Evolutionary conservation across 371 early-diverging fungal genomes (phyloP), one percentile per base, ranked within the genome.

Genomic region (Funneliformis caledonium): DNA sequence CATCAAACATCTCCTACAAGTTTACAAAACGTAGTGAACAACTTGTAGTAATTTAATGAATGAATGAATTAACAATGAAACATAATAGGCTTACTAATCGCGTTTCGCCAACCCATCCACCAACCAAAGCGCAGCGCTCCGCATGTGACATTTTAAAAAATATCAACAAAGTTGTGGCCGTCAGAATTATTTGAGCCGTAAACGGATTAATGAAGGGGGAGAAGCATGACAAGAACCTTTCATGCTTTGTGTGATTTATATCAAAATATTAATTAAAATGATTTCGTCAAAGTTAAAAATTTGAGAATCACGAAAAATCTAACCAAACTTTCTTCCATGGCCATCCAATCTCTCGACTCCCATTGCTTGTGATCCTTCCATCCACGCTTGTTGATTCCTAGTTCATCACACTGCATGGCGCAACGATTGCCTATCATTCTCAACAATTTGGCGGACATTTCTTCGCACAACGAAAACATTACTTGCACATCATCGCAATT

Each of bases 171-270:
- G 69, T 56, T 8, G 70, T 79, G 26, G 72, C 56, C 0, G 70
- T 79, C n/a, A 79, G 31, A 52, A 79, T 79, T 6, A 79, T 70
- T 79, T 79, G 79, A 14, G 79, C 68, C 1, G 79, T 69, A 56
- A 69, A 79, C 16, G 79, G 69, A 59, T 79, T 79, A 33, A 79
- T 69, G 10, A 79, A 33, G 12, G 79, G 79, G 42, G 16, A 56
- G n/a, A 79, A 70, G n/a, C 70, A 56, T 48, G 70, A 52, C 10
- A 79, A 45, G 69, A 79, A 79, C n/a, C 70, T 48, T 70, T 79
- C 79, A 60, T 79, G 79, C 79, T 78, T 70, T 70, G 26, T 48
- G 22, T 50, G 43, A 8, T 68, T 42, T 33, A 67, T 33, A 33
- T 22, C 22, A 31, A 65, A 31, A 11, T 45, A 16, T 70, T 52